Base-by-base conservation (phyloP, 2,329 filamentous ascomycete species). In the Tricladium varicosporioides region DNA sequence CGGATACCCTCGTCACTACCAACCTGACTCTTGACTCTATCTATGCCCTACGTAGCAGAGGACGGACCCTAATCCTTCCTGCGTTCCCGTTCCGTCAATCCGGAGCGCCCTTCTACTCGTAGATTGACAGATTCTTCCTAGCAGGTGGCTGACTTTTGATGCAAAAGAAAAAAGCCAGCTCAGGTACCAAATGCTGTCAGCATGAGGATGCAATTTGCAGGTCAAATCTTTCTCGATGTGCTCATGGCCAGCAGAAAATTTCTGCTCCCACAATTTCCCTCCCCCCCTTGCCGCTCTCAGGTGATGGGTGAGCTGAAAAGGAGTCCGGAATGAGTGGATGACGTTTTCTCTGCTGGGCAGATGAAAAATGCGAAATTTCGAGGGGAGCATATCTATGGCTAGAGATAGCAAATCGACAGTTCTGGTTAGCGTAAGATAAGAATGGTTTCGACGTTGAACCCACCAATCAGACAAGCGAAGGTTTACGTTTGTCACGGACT, bases 261-360 rank as follows among this genome's bases (percentile, higher is more conserved):
- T 33, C 47, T 36, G 36, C 51, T 5, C 16, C 13, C 27, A 19
- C 14, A 52, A 18, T 18, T 18, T 13, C n/a, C 14, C 15, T 47
- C 51, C 11, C 13, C 27, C 19, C 16, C 19, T 44, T 31, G 22
- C 36, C 49, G 18, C 18, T 18, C 33, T 32, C 36, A 15, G 33
- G 33, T 44, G 40, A 31, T 15, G 49, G 15, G 9, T 15, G 27
- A 27, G 9, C 15, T 19, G n/a, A 49, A 49, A 49, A 15, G 31
- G 15, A 19, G 16, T 15, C 15, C 18, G 19, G 9, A 13, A 44
- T 15, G 32, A 43, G n/a, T 13, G 18, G 22, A 27, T 60, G 48
- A 55, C 51, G 44, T 58, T 19, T 47, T 51, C 45, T 42, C 27
- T 44, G 22, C 53, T 48, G 11, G 31, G 48, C 40, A 49, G 27